A percentile compares a stretch with the other conserved stretches of the same genome.
Conservation (phyloP, 176 grass and related monocot species). For the Typha latifolia region DNA sequence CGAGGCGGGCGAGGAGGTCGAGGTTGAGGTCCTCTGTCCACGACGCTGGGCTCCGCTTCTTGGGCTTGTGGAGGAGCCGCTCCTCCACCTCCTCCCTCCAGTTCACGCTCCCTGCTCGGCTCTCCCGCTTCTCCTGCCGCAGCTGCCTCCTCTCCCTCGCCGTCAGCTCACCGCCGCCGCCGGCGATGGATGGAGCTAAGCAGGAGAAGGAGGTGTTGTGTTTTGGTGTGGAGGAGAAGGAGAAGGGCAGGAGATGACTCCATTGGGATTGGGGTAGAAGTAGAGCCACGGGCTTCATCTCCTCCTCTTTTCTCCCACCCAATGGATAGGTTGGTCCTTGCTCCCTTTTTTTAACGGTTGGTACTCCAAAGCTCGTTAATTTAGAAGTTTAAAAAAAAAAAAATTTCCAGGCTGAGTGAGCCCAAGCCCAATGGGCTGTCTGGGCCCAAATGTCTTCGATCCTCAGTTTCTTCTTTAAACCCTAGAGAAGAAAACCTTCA, state of each 20-base stretch:
- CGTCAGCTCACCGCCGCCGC: constrained; percentile 22
- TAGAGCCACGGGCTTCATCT: not conserved
- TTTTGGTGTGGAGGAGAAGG: not conserved
- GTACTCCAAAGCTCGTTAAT: too few species aligned
- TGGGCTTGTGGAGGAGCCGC: constrained; percentile 50
- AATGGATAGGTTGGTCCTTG: not conserved
- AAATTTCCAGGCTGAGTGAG: too few species aligned
- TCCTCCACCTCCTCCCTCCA: constrained; percentile 91
- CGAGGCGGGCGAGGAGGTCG: constrained; percentile 51
- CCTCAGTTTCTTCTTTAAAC: too few species aligned
- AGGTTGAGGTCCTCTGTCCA: constrained; percentile 69
- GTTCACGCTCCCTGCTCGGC: constrained; percentile 30
- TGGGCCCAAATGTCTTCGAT: too few species aligned
- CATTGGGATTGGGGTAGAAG: not conserved
- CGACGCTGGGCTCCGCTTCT: constrained; percentile 29
- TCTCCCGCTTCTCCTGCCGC: constrained; percentile 56
- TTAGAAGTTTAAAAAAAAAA: too few species aligned
- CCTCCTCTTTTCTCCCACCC: not conserved
- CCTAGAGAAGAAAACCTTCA: too few species aligned
- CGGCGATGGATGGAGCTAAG: not conserved
- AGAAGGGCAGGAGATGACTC: not conserved
- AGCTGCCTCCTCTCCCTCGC: constrained; percentile 43
- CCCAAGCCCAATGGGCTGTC: too few species aligned
- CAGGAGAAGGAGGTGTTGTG: not conserved
- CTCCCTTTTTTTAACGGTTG: too few species aligned